Base-by-base conservation (phyloP, 495 filamentous ascomycete genomes). In the Tetracladium marchalianum region DNA sequence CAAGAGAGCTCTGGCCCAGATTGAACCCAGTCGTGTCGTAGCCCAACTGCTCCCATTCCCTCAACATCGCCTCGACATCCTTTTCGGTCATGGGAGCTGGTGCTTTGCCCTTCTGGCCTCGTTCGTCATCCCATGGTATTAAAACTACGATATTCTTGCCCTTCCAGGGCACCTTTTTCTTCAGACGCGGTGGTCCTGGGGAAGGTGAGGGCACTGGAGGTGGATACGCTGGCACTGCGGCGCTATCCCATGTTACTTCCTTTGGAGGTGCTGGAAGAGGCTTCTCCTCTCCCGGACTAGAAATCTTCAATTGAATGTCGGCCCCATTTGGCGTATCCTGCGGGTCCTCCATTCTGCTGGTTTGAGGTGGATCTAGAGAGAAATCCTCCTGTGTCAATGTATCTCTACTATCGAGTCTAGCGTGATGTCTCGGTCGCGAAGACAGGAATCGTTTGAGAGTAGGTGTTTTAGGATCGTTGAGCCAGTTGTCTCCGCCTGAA, bases 21-120 rank as follows among this genome's bases (percentile, higher is more conserved):
- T 76, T 81, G 61, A 92, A 94, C 0, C 87, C 87, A 5, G 70
- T 66, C 35, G 73, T 74, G 60, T 85, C 73, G 57, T 89, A 95
- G 9, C 89, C 92, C 48, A 81, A 62, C 38, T 82, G 64, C 57
- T 84, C 75, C 81, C 85, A 93, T 24, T 71, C 66, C 40, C 75
- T 71, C 48, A 94, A 54, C 56, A 79, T 80, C n/a, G 72, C 63
- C 13, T 77, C 60, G 4, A 87, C 78, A 40, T 87, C 81, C 17
- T 66, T 60, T 12, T 68, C 57, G 24, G 62, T 80, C 49, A 97
- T 63, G 12, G 85, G 77, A 48, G 70, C 53, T 31, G 78, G 66
- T 33, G 67, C 65, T 56, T 74, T 62, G 64, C 81, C 69, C 58
- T 74, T 44, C 65, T 78, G 62, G 58, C 76, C 76, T 59, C 81